Conservation (phyloP, 495 filamentous ascomycete species). For the Trichodelitschia bisporula region DNA sequence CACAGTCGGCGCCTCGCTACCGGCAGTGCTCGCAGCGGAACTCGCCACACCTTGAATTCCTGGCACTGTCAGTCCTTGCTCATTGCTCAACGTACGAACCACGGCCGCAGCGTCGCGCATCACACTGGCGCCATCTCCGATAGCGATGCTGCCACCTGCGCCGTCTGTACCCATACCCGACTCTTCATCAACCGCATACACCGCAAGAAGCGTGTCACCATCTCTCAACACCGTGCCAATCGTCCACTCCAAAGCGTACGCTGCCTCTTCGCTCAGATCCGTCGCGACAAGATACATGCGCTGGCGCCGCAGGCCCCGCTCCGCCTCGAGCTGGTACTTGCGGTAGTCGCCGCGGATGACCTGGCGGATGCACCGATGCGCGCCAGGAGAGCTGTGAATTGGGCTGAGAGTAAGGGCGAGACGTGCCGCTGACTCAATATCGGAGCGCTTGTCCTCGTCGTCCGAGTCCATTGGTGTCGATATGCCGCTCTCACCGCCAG, state of each 20-base stretch:
- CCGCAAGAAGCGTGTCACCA: constrained; percentile 77
- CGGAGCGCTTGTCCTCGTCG: constrained; percentile 57
- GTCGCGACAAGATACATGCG: constrained; percentile 83
- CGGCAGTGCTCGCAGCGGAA: neutral
- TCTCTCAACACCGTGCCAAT: constrained; percentile 88
- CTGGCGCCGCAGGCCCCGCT: constrained; percentile 44
- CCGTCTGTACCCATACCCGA: constrained; percentile 29
- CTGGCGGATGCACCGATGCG: constrained; percentile 59
- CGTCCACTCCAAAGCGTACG: constrained; percentile 88
- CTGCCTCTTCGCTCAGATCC: constrained; percentile 78
- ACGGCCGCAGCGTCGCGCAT: constrained; percentile 44
- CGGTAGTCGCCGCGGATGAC: constrained; percentile 71
- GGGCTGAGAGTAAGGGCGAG: constrained; percentile 56
- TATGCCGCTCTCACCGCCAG: constrained; percentile 34
- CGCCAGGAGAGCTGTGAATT: constrained; percentile 46
- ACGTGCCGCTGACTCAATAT: constrained; percentile 67
- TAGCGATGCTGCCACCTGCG: constrained; percentile 19
- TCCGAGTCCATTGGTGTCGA: constrained; percentile 71
- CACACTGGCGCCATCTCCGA: constrained; percentile 33
- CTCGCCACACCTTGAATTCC: neutral
- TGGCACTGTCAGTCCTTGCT: constrained; percentile 2
- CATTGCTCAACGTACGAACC: constrained; percentile 10
- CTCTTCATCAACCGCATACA: constrained; percentile 82
- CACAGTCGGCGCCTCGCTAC: neutral
- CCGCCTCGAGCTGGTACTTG: constrained; percentile 45